Percentiles rank a stretch among this genome's conserved stretches.
phyloP scores from a whole-genome alignment of 768 basidiomycete species.

The Phanerodontia chrysosporium region DNA sequence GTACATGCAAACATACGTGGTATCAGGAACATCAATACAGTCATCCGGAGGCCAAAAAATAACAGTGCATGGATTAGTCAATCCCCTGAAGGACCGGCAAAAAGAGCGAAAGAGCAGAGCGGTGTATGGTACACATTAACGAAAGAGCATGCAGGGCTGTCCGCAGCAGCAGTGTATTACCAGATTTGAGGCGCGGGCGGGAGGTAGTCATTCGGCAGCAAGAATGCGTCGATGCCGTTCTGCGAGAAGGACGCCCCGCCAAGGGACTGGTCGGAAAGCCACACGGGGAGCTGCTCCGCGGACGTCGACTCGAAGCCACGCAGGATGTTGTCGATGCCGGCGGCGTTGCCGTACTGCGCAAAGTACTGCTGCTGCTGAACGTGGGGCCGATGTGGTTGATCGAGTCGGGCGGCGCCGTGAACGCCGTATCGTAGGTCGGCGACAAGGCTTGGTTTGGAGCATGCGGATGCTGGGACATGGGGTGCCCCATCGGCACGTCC shows the following conservation, averaged over 20 bases:
- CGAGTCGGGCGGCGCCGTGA: conserved; percentile 28
- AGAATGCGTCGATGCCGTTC: conserved; percentile 82
- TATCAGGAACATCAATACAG: conserved; percentile 6
- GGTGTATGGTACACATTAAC: conserved; percentile 7
- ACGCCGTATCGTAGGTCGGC: conserved; percentile 49
- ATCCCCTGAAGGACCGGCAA: not conserved
- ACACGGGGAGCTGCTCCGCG: conserved; percentile 75
- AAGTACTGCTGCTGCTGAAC: conserved; percentile 22
- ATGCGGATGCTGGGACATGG: conserved; percentile 23
- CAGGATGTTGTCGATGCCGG: conserved; percentile 64
- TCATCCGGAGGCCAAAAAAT: not conserved
- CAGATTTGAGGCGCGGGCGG: conserved; percentile 72
- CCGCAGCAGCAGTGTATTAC: conserved; percentile 32
- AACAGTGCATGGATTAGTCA: not conserved
- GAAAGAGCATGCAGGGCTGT: not conserved
- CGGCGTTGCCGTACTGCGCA: conserved; percentile 17
- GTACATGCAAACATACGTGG: conserved; percentile 7
- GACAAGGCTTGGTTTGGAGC: conserved; percentile 40
- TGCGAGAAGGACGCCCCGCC: conserved; percentile 74
- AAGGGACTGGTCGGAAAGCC: conserved; percentile 81
- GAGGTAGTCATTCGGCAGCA: conserved; percentile 71
- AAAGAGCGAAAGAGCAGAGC: conserved; percentile 1
- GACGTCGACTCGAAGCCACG: conserved; percentile 69
- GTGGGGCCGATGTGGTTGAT: conserved; percentile 30
- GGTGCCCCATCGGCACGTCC: conserved; percentile 34